Evolutionary conservation across 495 filamentous ascomycete species (phyloP), one percentile per base, ranked within the genome.

Genomic region (Annulohypoxylon stygium): DNA sequence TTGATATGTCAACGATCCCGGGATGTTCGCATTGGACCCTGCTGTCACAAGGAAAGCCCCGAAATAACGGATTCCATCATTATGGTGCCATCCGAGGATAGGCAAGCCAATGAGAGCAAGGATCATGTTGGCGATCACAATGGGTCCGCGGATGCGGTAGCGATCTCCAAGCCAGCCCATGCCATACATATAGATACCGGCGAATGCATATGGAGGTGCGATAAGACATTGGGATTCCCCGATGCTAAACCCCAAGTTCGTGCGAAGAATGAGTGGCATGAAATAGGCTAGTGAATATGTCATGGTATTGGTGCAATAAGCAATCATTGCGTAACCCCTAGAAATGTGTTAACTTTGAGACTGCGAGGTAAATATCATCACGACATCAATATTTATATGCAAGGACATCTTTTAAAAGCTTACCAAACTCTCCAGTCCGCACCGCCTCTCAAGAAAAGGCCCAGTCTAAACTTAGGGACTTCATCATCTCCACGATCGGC

Each of bases 271-370:
- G 65, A 90, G 88, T 6, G 89, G 89, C 16, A 91, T 78, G 81
- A 91, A 92, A 74, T 89, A 91, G 8, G 87, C 88, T 30, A 90
- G 84, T 16, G 88, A 85, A 70, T 90, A 90, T 20, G 87, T 83
- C 55, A 86, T 80, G 4, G 87, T 88, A 7, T 87, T 89, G n/a
- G 82, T 78, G 57, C 80, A 85, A 65, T 87, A 85, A 68, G 86
- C 86, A 26, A 88, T 84, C 74, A 87, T 30, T 4, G 80, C 86
- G 60, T 87, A 91, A 0, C 74, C 84, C 74, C 76, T 78, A 36
- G 30, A 4, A 18, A 6, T 45, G 0, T 26, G 48, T 75, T 26
- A 71, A 62, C 50, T 18, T 82, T 47, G 1, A 79, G 79, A 10
- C 16, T 11, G 23, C 16, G 3, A 8, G 47, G 23, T 50, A 50